phyloP scores from a whole-genome alignment of 106 monocot genomes.

The Cymbidium sinense region DNA sequence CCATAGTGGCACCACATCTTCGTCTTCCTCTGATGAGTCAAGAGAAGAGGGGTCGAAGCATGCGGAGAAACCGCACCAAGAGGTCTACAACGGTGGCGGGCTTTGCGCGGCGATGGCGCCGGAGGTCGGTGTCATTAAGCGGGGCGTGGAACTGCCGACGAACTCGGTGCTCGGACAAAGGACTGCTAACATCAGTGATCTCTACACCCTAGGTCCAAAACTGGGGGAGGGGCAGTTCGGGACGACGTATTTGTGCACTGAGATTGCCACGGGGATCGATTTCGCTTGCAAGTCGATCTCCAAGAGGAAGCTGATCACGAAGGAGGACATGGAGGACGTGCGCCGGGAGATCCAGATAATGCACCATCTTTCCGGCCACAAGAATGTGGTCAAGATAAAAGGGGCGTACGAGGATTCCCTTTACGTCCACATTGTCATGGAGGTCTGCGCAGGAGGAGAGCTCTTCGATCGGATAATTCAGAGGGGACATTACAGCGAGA shows the following conservation, averaged over 20 bases:
- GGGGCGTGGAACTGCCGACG: slow-evolving; percentile 5
- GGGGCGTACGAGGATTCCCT: slow-evolving; percentile 56
- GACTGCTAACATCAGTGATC: slow-evolving; percentile 41
- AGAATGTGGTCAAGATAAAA: slow-evolving; percentile 51
- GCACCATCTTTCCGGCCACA: slow-evolving; percentile 62
- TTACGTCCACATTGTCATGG: slow-evolving; percentile 66
- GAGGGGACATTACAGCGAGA: too few species aligned
- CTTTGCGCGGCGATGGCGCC: neutral
- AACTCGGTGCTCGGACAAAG: slow-evolving; percentile 36
- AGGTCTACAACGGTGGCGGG: neutral
- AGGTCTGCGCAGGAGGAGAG: slow-evolving; percentile 58
- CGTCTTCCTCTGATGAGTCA: neutral
- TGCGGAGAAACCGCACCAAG: neutral
- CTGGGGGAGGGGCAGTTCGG: slow-evolving; percentile 76
- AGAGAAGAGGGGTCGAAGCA: neutral
- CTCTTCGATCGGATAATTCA: slow-evolving; percentile 63
- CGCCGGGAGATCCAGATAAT: slow-evolving; percentile 71
- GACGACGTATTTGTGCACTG: slow-evolving; percentile 49
- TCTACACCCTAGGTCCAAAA: slow-evolving; percentile 48
- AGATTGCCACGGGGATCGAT: slow-evolving; percentile 41
- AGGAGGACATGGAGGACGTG: slow-evolving; percentile 63
- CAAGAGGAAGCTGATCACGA: slow-evolving; percentile 52
- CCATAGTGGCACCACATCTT: neutral
- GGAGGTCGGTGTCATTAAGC: slow-evolving; percentile 1
- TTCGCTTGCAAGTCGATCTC: slow-evolving; percentile 70